Evolutionary conservation across 1,284 basidiomycete genomes (phyloP), one percentile per base, ranked within the genome.

Genomic region (Stereum hirsutum): DNA sequence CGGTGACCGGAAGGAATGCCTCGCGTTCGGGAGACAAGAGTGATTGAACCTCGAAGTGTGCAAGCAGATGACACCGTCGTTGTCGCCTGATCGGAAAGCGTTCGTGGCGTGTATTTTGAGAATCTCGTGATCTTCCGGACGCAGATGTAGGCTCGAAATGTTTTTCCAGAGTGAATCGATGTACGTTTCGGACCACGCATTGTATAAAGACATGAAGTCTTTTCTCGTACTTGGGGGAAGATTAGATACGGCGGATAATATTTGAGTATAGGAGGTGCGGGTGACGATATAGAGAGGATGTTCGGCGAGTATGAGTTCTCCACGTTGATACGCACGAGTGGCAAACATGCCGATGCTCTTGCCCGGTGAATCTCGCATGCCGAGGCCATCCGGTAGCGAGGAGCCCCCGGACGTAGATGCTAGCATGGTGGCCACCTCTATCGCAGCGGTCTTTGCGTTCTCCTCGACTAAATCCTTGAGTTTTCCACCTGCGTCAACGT

Each of bases 1-100:
- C 10, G 19, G 10, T 24, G 25, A 32, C 23, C 42, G 39, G 42
- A 42, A 49, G n/a, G 38, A 36, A 33, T 45, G 45, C 11, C 33
- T 19, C n/a, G 44, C 48, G 39, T 49, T 47, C 7, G 48, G 48
- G 10, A 25, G 17, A 38, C 48, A 49, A 5, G 48, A 49, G 30
- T 44, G 46, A 30, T 49, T 49, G 39, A 49, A 49, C 17, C 48
- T 27, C 12, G 46, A 36, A 2, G 38, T 43, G 15, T 12, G 20
- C 14, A 38, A 23, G 27, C 39, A 47, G 3, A 49, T 7, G 37
- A 4, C 12, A 10, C 19, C 45, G 20, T 36, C 23, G n/a, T n/a
- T n/a, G 19, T 43, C 42, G n/a, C 42, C 21, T 5, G 41, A 17
- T n/a, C 15, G 14, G 15, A 43, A 24, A 14, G 42, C 42, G 24